Conservation (phyloP, 2,329 filamentous ascomycete species). For the Dactylellina haptotyla region DNA sequence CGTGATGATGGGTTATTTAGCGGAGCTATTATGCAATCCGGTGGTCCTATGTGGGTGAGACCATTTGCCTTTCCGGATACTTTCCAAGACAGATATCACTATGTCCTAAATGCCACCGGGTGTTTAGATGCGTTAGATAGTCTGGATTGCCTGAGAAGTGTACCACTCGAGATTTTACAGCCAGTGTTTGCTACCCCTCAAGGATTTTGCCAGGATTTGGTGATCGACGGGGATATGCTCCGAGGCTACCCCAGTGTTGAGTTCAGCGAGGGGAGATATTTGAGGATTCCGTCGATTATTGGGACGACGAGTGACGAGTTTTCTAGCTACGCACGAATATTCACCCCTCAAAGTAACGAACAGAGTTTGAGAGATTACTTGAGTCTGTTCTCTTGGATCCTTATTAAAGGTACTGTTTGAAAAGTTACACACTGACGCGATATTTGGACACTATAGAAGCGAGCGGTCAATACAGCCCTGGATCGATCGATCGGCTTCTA, state of each 20-base stretch:
- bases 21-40: slow-evolving; percentile 66
- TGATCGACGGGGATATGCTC: slow-evolving; percentile 68
- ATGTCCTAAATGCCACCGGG: slow-evolving; percentile 69
- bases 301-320: slow-evolving; percentile 73
- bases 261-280: slow-evolving; percentile 70
- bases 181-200: slow-evolving; percentile 64
- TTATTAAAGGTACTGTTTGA: too few relatives aligned
- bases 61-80: slow-evolving; percentile 69
- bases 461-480: too few relatives aligned
- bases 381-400: too few relatives aligned
- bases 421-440: too few relatives aligned
- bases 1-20: slow-evolving; percentile 68
- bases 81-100: slow-evolving; percentile 72
- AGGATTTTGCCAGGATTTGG: slow-evolving; percentile 64
- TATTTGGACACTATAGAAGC: too few relatives aligned
- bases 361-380: too few relatives aligned
- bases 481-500: too few relatives aligned
- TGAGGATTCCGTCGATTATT: slow-evolving; percentile 71
- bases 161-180: slow-evolving; percentile 70
- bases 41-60: slow-evolving; percentile 65
- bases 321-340: not conserved
- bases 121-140: slow-evolving; percentile 70
- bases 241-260: slow-evolving; percentile 68
- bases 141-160: slow-evolving; percentile 72
- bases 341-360: slow-evolving; percentile 2